Evolutionary conservation across 202 grass and related monocot species (phyloP).

Genomic region (Hordeum pubiflorum): DNA sequence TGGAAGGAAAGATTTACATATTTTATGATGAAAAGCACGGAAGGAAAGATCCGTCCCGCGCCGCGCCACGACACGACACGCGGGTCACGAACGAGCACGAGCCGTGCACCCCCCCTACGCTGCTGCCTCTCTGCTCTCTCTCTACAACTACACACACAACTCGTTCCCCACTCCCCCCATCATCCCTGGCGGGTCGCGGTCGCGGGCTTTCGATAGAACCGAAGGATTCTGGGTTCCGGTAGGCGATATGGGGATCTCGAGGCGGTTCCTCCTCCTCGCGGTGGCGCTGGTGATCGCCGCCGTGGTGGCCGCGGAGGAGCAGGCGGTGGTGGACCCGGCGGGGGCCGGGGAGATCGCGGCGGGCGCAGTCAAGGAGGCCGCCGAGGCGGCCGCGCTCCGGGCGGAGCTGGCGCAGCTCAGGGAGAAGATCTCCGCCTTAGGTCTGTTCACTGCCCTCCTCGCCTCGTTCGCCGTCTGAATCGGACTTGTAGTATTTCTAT

Average conservation of each 20-base stretch:
- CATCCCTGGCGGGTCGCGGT: not conserved
- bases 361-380: not conserved
- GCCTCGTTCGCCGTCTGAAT: not conserved
- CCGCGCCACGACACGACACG: not conserved
- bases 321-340: slow-evolving; percentile 2
- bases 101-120: not conserved
- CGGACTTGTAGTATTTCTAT: not conserved
- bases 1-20: not conserved
- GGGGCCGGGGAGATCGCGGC: slow-evolving; percentile 1
- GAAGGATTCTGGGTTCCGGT: not conserved
- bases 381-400: slow-evolving; percentile 28
- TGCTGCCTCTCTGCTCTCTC: not conserved
- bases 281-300: slow-evolving; percentile 35
- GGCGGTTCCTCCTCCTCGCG: not conserved
- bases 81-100: not conserved
- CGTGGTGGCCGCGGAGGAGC: slow-evolving; percentile 21
- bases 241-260: slow-evolving; percentile 47
- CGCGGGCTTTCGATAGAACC: slow-evolving; percentile 22
- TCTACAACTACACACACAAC: not conserved
- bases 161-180: not conserved
- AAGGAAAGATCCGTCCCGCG: not conserved
- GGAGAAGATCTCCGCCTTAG: slow-evolving; percentile 64
- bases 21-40: too few relatives aligned
- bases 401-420: slow-evolving; percentile 59
- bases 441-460: slow-evolving; percentile 32